A percentile compares a stretch with the other conserved stretches of the same genome.
Evolutionary conservation across 495 filamentous ascomycete species (phyloP).

Genomic region (Aspergillus avenaceus): DNA sequence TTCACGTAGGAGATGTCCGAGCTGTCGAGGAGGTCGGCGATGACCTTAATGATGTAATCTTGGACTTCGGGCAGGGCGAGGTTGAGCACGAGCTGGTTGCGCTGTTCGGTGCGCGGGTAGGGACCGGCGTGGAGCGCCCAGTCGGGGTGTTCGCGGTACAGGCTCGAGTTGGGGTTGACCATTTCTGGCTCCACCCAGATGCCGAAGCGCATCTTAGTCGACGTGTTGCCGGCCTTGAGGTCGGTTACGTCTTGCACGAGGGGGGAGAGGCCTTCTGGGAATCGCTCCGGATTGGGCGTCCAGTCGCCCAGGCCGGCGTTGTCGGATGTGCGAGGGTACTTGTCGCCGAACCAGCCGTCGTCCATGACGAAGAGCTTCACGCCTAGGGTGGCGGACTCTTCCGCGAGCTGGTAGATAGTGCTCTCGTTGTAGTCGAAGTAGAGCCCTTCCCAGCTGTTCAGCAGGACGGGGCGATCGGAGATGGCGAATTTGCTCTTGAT

Average conservation of each 20-base stretch:
- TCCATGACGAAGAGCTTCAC: slow-evolving; percentile 52
- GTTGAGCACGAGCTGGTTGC: slow-evolving; percentile 52
- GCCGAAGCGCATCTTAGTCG: slow-evolving; percentile 44
- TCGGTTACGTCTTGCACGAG: slow-evolving; percentile 41
- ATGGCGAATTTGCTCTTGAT: slow-evolving; percentile 49
- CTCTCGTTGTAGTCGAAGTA: slow-evolving; percentile 44
- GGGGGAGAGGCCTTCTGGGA: slow-evolving; percentile 46
- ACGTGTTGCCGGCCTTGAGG: slow-evolving; percentile 37
- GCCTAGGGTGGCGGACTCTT: slow-evolving; percentile 47
- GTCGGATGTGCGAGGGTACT: slow-evolving; percentile 48
- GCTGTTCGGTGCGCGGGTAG: slow-evolving; percentile 45
- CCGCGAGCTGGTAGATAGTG: slow-evolving; percentile 42
- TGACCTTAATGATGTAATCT: slow-evolving; percentile 46
- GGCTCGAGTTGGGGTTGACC: slow-evolving; percentile 51
- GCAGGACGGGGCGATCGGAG: slow-evolving; percentile 42
- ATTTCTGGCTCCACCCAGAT: slow-evolving; percentile 59
- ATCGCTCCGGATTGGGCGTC: slow-evolving; percentile 46
- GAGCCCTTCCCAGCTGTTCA: slow-evolving; percentile 58
- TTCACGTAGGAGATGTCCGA: slow-evolving; percentile 52
- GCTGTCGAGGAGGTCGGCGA: slow-evolving; percentile 43
- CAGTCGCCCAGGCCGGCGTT: slow-evolving; percentile 51
- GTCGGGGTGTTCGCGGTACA: slow-evolving; percentile 51
- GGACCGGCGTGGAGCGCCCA: slow-evolving; percentile 50
- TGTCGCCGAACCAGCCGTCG: slow-evolving; percentile 55
- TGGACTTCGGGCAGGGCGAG: slow-evolving; percentile 50